These are phyloP conservation scores for Pichia sp. DNA, from an alignment of 1,139 yeast genomes.

Conservation along the genomic window DNA sequence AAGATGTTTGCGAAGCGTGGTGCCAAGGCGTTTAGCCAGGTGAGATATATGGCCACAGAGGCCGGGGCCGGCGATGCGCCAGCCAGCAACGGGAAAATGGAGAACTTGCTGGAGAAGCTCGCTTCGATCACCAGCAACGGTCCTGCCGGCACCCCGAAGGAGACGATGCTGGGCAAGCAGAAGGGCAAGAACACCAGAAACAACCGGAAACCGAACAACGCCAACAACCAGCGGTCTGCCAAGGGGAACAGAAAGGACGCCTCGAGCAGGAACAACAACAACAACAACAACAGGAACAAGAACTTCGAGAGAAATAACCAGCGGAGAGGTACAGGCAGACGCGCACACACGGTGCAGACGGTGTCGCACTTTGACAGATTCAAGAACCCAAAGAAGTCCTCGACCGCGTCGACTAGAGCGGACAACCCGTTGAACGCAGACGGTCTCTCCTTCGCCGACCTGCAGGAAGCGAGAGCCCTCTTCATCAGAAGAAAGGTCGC, in stretches of 20 bases:
- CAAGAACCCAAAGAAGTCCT: slow-evolving; percentile 10
- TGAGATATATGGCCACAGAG: slow-evolving; percentile 13
- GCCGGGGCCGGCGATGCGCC: not conserved
- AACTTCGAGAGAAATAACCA: slow-evolving; percentile 1
- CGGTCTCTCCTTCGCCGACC: slow-evolving; percentile 17
- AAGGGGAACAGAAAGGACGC: not conserved
- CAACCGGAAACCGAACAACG: not conserved
- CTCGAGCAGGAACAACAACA: not conserved
- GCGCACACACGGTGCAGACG: slow-evolving; percentile 8
- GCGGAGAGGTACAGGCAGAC: not conserved
- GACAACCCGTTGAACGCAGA: slow-evolving; percentile 8
- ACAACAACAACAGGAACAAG: not conserved
- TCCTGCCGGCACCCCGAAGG: not conserved
- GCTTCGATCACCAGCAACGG: slow-evolving; percentile 8
- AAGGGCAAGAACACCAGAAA: not conserved
- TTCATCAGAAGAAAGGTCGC: slow-evolving; percentile 17
- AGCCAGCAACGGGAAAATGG: slow-evolving; percentile 2
- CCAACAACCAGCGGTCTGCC: not conserved
- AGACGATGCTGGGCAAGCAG: slow-evolving; percentile 1
- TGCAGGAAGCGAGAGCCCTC: slow-evolving; percentile 13
- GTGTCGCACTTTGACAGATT: slow-evolving; percentile 19
- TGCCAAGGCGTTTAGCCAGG: not conserved
- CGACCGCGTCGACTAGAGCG: not conserved
- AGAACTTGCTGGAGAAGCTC: slow-evolving; percentile 9
- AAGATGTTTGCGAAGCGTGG: slow-evolving; percentile 8